Evolutionary conservation across 495 filamentous ascomycete species (phyloP).

Genomic region (Neurospora tetrasperma): DNA sequence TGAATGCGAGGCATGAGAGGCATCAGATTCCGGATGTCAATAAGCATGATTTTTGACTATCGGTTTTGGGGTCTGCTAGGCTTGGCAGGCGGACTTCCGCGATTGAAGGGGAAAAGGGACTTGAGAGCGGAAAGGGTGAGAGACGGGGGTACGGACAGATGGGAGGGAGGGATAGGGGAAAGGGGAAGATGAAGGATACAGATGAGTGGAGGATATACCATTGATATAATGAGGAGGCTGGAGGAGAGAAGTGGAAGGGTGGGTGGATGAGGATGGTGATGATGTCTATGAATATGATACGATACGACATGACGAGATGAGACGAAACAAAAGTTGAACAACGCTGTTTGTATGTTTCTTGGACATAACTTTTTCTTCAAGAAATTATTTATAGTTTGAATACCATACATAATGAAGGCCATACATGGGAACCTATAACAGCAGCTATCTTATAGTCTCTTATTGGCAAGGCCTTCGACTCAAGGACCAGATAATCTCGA

Average conservation of each 20-base stretch:
- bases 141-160: background rate
- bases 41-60: constrained; percentile 11
- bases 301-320: background rate
- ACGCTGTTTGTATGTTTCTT: background rate
- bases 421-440: too few species aligned
- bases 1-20: constrained; percentile 18
- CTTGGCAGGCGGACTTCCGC: background rate
- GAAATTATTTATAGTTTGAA: background rate
- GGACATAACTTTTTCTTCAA: background rate
- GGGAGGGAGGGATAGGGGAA: background rate
- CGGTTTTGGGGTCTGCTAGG: background rate
- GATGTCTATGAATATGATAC: background rate
- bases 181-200: background rate
- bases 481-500: background rate
- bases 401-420: background rate
- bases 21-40: constrained; percentile 37
- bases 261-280: background rate
- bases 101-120: background rate
- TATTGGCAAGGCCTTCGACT: background rate
- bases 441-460: background rate
- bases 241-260: background rate
- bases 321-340: background rate
- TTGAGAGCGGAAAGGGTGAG: background rate
- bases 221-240: background rate
- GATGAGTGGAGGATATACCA: background rate